Evolutionary conservation across 2,329 filamentous ascomycete species (phyloP), one percentile per base, ranked within the genome.

Genomic region (Elsinoe fawcettii): DNA sequence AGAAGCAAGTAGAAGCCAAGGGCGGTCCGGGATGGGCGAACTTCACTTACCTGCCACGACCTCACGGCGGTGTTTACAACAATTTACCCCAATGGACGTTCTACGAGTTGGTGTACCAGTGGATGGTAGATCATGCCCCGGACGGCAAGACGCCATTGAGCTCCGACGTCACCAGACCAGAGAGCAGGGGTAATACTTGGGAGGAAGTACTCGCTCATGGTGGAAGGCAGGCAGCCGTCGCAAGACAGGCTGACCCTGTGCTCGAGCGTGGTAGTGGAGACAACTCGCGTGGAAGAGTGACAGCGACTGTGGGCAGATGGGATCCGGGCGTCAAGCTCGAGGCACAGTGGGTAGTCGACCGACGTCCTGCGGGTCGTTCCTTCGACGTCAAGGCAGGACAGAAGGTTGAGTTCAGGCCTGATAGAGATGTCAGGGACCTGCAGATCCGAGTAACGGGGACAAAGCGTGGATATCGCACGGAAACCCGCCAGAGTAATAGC

Each of bases 11-110:
- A 4, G 65, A 70, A 41, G 67, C 64, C 3, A 62, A 59, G 1
- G 69, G 69, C 7, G 71, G 70, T 7, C 8, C 60, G 0, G 66
- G 64, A 0, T 73, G 71, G 71, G 70, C 70, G 1, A 72, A 72
- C 51, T 56, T 73, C 49, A 72, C 71, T 0, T 65, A 68, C 16
- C 37, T 71, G n/a, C n/a, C 9, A 65, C 64, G 66, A 22, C 58
- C 59, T 5, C 71, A 73, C 47, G 70, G 69, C 9, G 70, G 69
- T 0, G 64, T 66, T 37, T 73, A 72, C 41, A 64, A 71, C n/a
- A 43, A 46, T 3, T 58, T 63, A 8, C 61, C 66, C 12, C 64
- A 63, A 6, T 72, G 68, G 69, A 58, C 66, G 12, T 72, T 70
- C 43, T 64, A 72, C 1, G 68, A 71, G 46, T 59, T 72, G 12